These are phyloP conservation scores for Saprolegnia parasitica DNA, from an alignment of 352 stramenopile genomes.

Conservation along the genomic window DNA sequence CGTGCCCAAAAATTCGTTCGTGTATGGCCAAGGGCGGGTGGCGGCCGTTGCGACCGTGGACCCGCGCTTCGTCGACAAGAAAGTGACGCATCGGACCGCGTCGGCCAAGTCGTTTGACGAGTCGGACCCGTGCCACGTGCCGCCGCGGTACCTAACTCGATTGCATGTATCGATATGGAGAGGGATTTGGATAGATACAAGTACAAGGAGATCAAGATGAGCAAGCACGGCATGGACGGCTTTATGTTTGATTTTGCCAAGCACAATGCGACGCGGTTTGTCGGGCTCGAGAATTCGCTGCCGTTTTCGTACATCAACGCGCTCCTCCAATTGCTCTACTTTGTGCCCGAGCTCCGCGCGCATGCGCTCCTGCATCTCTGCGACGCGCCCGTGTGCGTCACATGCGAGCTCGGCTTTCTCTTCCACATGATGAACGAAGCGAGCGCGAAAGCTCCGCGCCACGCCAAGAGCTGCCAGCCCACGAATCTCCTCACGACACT, in stretches of 20 bases:
- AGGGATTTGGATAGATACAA: slow-evolving; percentile 26
- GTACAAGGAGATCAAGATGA: slow-evolving; percentile 30
- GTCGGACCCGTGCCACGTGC: slow-evolving; percentile 22
- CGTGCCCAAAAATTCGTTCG: slow-evolving; percentile 14
- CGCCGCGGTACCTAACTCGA: slow-evolving; percentile 4
- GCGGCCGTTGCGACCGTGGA: slow-evolving; percentile 21
- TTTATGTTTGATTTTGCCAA: slow-evolving; percentile 31
- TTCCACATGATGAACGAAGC: slow-evolving; percentile 31
- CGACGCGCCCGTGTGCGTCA: slow-evolving; percentile 7
- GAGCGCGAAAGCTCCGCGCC: neutral
- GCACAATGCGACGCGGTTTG: slow-evolving; percentile 22
- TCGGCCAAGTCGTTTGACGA: slow-evolving; percentile 28
- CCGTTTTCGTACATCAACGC: slow-evolving; percentile 30
- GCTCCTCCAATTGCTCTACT: slow-evolving; percentile 27
- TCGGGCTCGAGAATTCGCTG: slow-evolving; percentile 28
- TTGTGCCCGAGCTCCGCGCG: slow-evolving; percentile 12
- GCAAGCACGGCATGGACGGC: slow-evolving; percentile 28
- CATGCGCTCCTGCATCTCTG: slow-evolving; percentile 17
- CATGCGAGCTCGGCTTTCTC: slow-evolving; percentile 30
- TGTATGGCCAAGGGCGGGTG: slow-evolving; percentile 18
- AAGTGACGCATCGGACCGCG: neutral
- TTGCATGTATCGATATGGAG: neutral
- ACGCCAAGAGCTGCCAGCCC: slow-evolving; percentile 18
- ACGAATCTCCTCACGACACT: slow-evolving; percentile 28
- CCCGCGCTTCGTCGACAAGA: slow-evolving; percentile 21